Evolutionary conservation across 1,284 basidiomycete species (phyloP).

Genomic region (Tetrapyrgos nigripes): DNA sequence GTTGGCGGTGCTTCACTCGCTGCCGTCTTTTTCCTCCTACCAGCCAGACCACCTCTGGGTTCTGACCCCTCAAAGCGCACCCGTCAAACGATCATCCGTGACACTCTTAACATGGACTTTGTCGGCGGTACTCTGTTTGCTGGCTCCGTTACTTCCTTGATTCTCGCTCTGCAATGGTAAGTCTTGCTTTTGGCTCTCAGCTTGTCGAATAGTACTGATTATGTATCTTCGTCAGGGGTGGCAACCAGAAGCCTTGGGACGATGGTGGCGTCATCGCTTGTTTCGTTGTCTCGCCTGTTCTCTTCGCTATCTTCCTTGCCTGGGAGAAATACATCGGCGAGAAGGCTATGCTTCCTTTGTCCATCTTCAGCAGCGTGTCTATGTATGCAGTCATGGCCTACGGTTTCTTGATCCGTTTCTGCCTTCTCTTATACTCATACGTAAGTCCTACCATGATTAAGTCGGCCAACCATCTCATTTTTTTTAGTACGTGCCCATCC

Average conservation of each 20-base stretch:
- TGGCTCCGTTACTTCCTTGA: constrained; percentile 12
- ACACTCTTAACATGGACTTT: constrained; percentile 13
- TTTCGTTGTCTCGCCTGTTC: constrained; percentile 12
- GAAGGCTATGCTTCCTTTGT: constrained; percentile 17
- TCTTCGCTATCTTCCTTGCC: constrained; percentile 9
- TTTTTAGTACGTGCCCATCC: constrained; percentile 23
- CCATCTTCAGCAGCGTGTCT: constrained; percentile 19
- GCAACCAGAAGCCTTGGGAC: constrained; percentile 47
- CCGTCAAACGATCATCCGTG: not conserved
- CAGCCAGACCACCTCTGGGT: constrained; percentile 19
- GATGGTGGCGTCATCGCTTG: constrained; percentile 32
- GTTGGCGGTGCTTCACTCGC: constrained; percentile 18
- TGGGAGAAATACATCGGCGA: constrained; percentile 4
- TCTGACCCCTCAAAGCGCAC: constrained; percentile 17
- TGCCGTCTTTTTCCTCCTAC: constrained; percentile 15
- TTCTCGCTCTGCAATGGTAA: constrained; percentile 23
- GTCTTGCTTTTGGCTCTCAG: too few relatives aligned
- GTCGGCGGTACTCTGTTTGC: constrained; percentile 15
- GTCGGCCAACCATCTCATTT: too few relatives aligned
- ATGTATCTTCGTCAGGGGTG: too few relatives aligned
- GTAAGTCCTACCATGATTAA: not conserved
- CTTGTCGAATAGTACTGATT: constrained; percentile 46
- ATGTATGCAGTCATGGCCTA: constrained; percentile 18
- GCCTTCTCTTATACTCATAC: constrained; percentile 19
- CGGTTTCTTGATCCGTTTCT: constrained; percentile 19